Conservation (phyloP, 1,284 basidiomycete species). For the Vanrija sp. region DNA sequence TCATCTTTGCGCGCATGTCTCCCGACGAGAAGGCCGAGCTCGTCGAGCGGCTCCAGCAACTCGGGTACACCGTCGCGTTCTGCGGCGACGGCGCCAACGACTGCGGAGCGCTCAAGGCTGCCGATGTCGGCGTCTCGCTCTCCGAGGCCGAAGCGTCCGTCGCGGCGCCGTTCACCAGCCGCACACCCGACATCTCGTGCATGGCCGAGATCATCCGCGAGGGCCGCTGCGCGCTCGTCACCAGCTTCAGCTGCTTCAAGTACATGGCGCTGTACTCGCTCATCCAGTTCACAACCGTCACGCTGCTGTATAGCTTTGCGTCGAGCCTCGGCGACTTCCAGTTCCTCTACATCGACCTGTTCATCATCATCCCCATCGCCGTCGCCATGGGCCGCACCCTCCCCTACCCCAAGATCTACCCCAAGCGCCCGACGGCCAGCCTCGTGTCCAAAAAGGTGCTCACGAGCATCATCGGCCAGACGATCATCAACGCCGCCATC, state of each 20-base stretch:
- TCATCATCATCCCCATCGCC: slow-evolving; percentile 95
- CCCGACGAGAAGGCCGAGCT: slow-evolving; percentile 99
- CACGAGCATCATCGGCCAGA: slow-evolving; percentile 88
- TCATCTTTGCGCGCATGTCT: slow-evolving; percentile 98
- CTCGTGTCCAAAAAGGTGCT: slow-evolving; percentile 95
- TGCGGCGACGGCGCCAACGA: slow-evolving; percentile 99
- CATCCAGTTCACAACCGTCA: slow-evolving; percentile 64
- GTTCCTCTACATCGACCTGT: slow-evolving; percentile 93
- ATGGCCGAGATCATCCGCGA: slow-evolving; percentile 96
- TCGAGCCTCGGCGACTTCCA: slow-evolving; percentile 96
- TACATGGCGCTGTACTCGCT: slow-evolving; percentile 69
- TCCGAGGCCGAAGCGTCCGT: slow-evolving; percentile 98
- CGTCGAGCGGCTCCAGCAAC: slow-evolving; percentile 84
- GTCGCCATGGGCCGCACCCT: slow-evolving; percentile 94
- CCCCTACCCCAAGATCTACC: slow-evolving; percentile 79
- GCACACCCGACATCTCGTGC: slow-evolving; percentile 90
- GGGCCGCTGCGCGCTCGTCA: slow-evolving; percentile 90
- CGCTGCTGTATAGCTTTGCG: slow-evolving; percentile 91
- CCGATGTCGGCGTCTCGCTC: slow-evolving; percentile 93
- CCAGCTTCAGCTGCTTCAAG: slow-evolving; percentile 99
- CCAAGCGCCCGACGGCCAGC: slow-evolving; percentile 91
- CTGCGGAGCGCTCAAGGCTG: slow-evolving; percentile 96
- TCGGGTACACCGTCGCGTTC: slow-evolving; percentile 96
- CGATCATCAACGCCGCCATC: slow-evolving; percentile 74
- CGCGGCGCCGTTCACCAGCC: slow-evolving; percentile 96